These are phyloP conservation scores for Ballota nigra DNA, from an alignment of 257 asterid species.

Conservation along the genomic window DNA sequence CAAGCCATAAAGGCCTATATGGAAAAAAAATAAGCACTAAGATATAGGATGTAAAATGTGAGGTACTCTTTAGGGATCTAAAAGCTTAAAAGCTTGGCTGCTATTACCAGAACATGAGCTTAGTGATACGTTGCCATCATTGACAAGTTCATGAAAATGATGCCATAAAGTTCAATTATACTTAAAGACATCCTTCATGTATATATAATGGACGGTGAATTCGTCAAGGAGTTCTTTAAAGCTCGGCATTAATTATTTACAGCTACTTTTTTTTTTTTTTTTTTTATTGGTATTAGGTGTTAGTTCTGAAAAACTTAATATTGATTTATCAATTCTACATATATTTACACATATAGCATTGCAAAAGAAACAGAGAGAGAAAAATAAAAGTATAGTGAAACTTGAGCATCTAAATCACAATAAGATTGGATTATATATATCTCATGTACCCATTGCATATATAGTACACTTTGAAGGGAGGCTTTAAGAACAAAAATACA, in stretches of 20 bases:
- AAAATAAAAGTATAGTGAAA: neutral
- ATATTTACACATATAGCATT: neutral
- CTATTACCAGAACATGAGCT: constrained; percentile 13
- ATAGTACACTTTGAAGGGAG: constrained; percentile 17
- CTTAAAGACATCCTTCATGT: neutral
- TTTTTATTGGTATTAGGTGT: neutral
- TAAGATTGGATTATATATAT: neutral
- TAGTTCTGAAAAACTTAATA: neutral
- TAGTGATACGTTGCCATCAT: constrained; percentile 10
- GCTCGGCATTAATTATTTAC: neutral
- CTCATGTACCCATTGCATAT: neutral
- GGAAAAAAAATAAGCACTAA: neutral
- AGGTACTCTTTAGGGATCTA: constrained; percentile 14
- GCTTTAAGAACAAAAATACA: constrained; percentile 5
- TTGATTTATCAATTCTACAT: neutral
- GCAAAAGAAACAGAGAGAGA: neutral
- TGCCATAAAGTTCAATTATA: neutral
- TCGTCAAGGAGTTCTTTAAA: too few species aligned
- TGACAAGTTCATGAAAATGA: constrained; percentile 15
- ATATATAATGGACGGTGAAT: neutral
- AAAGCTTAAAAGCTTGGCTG: constrained; percentile 17
- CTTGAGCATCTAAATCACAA: neutral
- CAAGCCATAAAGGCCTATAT: too few species aligned
- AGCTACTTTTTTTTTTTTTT: neutral
- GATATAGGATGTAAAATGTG: neutral